A percentile compares a stretch with the other conserved stretches of the same genome.
Evolutionary conservation across 768 basidiomycete species (phyloP).

Genomic region (Dentipellis sp.): DNA sequence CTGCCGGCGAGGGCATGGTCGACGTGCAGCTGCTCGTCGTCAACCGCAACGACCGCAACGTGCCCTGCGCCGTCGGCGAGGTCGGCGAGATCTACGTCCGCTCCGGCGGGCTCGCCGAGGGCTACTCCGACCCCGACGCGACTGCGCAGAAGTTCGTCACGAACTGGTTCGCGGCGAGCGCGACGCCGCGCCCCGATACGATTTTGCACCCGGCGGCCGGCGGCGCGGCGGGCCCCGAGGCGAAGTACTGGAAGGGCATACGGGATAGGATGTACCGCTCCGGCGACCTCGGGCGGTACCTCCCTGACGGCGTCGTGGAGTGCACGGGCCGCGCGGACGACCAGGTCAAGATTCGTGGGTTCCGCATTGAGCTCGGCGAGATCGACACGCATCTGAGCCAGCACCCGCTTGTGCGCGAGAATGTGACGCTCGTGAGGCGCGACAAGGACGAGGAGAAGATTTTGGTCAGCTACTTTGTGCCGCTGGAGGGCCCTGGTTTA

Average conservation of each 20-base stretch:
- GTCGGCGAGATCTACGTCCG: conserved; percentile 98
- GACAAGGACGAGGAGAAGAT: conserved; percentile 99
- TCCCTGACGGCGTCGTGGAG: conserved; percentile 88
- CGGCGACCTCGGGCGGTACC: conserved; percentile 92
- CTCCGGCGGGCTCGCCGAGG: conserved; percentile 91
- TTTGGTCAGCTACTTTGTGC: conserved; percentile 94
- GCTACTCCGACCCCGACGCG: conserved; percentile 79
- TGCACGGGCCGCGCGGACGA: conserved; percentile 97
- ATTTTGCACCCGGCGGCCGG: conserved; percentile 50
- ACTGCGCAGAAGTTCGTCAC: conserved; percentile 85
- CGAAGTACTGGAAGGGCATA: conserved; percentile 86
- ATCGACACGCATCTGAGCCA: conserved; percentile 94
- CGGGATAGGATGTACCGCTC: conserved; percentile 97
- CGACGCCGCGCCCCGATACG: conserved; percentile 54
- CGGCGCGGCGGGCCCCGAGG: conserved; percentile 55
- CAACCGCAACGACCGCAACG: conserved; percentile 75
- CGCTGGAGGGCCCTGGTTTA: conserved; percentile 59
- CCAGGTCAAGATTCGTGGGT: conserved; percentile 98
- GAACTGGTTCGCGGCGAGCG: conserved; percentile 76
- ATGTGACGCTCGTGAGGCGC: conserved; percentile 90
- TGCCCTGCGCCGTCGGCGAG: conserved; percentile 91
- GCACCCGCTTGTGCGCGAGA: conserved; percentile 91
- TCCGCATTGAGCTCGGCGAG: conserved; percentile 96
- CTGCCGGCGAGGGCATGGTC: conserved; percentile 94
- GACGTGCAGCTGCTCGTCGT: conserved; percentile 97